Evolutionary conservation across 768 basidiomycete species (phyloP), one percentile per base, ranked within the genome.

Genomic region (Phaeotremella skinneri): DNA sequence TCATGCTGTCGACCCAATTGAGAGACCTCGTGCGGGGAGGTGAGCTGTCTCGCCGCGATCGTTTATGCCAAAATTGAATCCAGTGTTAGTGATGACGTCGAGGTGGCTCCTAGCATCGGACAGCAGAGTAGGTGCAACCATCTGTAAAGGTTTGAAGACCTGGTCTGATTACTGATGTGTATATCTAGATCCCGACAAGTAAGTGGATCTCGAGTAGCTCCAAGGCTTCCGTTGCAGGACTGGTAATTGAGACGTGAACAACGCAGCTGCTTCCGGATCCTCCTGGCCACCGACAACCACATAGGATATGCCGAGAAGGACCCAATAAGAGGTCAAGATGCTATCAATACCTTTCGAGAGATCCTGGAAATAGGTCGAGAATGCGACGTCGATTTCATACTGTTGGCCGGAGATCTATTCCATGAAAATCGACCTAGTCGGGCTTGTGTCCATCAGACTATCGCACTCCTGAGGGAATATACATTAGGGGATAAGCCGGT

Each of bases 341-440:
- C 91, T 2, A 89, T 99, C 67, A 88, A 94, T 76, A 90, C 93
- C 0, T 99, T 99, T 79, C 83, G 82, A 66, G 96, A 99, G 79
- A 90, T 99, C 50, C 79, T 99, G 20, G 86, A 96, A 72, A 79
- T 98, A 5, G 94, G 91, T 2, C 85, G 87, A 16, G 93, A 93
- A 66, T 65, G 62, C 2, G 69, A 74, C n/a, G 94, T 97, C 55
- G 96, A 99, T 79, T 90, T 98, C 73, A 83, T 99, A 43, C 84
- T 99, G 7, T 85, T 98, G 5, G 94, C 88, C 14, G 96, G 96
- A 6, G 96, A 99, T 75, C 80, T 99, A 2, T 99, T 99, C 73
- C 96, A 99, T 76, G 96, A 99, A 72, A 99, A 98, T 77, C 85
- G 91, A 61, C 96, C 96, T 0, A 90, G 90, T 27, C 80, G 94